phyloP scores from a whole-genome alignment of 176 grass and related monocot genomes.

The Oryza punctata region DNA sequence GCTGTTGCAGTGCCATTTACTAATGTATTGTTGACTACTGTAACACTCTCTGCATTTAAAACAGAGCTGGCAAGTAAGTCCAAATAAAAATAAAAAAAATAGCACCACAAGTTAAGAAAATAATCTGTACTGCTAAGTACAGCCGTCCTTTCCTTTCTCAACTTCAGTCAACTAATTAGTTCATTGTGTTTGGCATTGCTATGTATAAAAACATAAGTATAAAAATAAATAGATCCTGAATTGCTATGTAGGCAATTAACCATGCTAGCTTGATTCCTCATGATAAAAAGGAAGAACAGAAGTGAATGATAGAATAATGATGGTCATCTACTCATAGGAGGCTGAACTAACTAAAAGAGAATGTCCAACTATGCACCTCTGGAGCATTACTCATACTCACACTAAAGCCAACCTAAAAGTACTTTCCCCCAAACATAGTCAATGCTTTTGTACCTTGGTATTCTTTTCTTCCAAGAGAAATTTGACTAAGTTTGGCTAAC shows the following conservation, averaged over 20 bases:
- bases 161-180: constrained; percentile 18
- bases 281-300: not conserved
- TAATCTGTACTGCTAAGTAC: not conserved
- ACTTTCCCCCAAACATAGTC: not conserved
- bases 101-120: constrained; percentile 7
- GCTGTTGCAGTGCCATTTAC: constrained; percentile 63
- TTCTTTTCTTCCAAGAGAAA: not conserved
- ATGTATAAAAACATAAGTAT: not conserved
- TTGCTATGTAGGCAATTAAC: not conserved
- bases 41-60: constrained; percentile 80
- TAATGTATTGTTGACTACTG: constrained; percentile 79
- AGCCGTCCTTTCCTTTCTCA: not conserved
- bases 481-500: not conserved
- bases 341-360: not conserved
- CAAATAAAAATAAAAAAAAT: constrained; percentile 27
- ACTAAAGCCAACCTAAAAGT: not conserved
- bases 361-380: not conserved
- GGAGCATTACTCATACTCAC: constrained; percentile 15
- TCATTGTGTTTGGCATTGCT: not conserved
- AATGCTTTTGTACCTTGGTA: not conserved
- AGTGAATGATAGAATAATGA: not conserved
- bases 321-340: not conserved
- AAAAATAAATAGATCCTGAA: not conserved
- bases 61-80: constrained; percentile 19
- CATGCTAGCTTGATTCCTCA: not conserved